Conservation (phyloP, 768 basidiomycete genomes). For the Ramaria sp. region DNA sequence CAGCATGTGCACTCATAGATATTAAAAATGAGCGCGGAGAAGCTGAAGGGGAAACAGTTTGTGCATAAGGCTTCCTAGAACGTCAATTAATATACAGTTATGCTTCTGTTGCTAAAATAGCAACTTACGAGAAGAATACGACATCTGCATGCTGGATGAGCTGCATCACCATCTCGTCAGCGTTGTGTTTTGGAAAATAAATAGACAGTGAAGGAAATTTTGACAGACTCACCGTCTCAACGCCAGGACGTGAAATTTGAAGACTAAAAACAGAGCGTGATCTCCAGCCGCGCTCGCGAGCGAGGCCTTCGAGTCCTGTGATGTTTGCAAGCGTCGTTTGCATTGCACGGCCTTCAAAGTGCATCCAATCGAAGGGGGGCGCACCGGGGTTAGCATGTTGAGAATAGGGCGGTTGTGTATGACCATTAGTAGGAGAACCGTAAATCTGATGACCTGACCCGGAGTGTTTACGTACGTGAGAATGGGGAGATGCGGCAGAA, state of each 20-base stretch:
- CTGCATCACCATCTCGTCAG: conserved; percentile 24
- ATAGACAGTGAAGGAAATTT: background rate
- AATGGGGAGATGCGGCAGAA: conserved; percentile 22
- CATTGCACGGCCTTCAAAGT: conserved; percentile 73
- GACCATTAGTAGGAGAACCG: conserved; percentile 23
- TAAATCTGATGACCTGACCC: conserved; percentile 15
- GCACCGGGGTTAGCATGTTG: conserved; percentile 38
- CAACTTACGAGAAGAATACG: conserved; percentile 43
- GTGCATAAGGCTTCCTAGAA: conserved; percentile 53
- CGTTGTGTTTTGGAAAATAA: too few species aligned
- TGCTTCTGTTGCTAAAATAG: background rate
- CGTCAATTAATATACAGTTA: background rate
- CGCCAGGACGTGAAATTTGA: conserved; percentile 69
- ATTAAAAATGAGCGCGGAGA: conserved; percentile 71
- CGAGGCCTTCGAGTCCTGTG: conserved; percentile 68
- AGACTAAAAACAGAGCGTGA: conserved; percentile 73
- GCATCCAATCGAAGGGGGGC: conserved; percentile 79
- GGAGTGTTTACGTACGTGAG: conserved; percentile 17
- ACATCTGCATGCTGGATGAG: conserved; percentile 76
- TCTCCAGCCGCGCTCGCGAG: conserved; percentile 76
- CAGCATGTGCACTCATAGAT: conserved; percentile 53
- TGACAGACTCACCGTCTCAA: conserved; percentile 52
- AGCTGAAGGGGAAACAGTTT: conserved; percentile 44
- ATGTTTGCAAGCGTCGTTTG: conserved; percentile 75
- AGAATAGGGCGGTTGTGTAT: conserved; percentile 20